Conservation (phyloP, 768 basidiomycete genomes). For the Fomitopsis pulvina region DNA sequence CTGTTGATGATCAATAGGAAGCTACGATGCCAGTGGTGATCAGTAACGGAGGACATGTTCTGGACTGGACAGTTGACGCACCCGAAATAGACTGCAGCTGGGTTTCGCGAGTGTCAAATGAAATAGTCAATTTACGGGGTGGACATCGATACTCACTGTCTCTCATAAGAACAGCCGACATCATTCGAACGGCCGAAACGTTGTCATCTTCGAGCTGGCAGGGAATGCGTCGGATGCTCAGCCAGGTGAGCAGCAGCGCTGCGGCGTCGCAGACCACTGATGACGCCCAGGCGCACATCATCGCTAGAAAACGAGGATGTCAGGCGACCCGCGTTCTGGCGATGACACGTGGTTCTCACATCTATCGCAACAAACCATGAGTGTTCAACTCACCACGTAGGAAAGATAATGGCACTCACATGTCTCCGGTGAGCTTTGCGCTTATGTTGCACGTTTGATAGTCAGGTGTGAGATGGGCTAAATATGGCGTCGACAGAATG, state of each 20-base stretch:
- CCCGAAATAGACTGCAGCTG: constrained; percentile 2
- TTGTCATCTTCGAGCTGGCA: background rate
- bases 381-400: too few relatives aligned
- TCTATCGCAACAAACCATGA: background rate
- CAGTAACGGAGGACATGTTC: background rate
- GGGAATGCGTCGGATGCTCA: background rate
- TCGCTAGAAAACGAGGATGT: constrained; percentile 3
- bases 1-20: background rate
- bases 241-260: background rate
- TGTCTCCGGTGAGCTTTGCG: background rate
- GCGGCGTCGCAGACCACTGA: background rate
- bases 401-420: background rate
- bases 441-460: constrained; percentile 3
- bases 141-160: background rate
- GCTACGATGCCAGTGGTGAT: background rate
- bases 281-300: background rate
- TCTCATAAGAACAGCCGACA: background rate
- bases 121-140: background rate
- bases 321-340: constrained; percentile 8
- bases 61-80: background rate
- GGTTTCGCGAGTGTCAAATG: background rate
- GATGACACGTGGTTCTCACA: too few relatives aligned
- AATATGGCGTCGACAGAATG: background rate
- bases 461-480: constrained; percentile 5
- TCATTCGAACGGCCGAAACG: background rate